These are phyloP conservation scores for Wickerhamomyces kurtzmanii DNA, from an alignment of 805 yeast genomes.

Conservation along the genomic window DNA sequence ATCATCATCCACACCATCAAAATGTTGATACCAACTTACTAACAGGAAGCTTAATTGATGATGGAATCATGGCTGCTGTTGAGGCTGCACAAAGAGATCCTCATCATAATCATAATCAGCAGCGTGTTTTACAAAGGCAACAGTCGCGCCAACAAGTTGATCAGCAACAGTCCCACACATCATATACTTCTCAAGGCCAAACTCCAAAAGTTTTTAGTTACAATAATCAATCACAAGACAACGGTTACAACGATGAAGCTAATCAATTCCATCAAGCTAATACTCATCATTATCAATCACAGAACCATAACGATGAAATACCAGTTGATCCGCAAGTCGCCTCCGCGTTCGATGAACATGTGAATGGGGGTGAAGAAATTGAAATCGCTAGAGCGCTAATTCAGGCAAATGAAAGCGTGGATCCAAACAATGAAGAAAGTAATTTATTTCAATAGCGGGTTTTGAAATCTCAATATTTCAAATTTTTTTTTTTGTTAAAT, in stretches of 20 bases:
- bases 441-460: conserved; percentile 1
- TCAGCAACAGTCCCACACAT: conserved; percentile 1
- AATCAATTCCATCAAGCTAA: conserved; percentile 5
- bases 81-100: conserved; percentile 38
- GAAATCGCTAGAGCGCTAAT: conserved; percentile 60
- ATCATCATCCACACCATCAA: too few species aligned
- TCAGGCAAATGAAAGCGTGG: conserved; percentile 39
- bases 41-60: too few species aligned
- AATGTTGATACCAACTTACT: too few species aligned
- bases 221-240: conserved; percentile 6
- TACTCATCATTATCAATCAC: conserved; percentile 2
- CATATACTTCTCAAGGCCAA: conserved; percentile 5
- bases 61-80: conserved; percentile 47
- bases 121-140: conserved; percentile 10
- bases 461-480: too few species aligned
- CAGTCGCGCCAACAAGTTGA: conserved; percentile 8
- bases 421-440: conserved; percentile 7
- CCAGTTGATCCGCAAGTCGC: conserved; percentile 53
- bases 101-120: conserved; percentile 11
- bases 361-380: conserved; percentile 39
- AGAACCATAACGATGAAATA: conserved; percentile 20
- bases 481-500: too few species aligned
- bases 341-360: conserved; percentile 32
- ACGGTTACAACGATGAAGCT: conserved; percentile 6
- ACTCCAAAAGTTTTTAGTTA: conserved; percentile 7